These are phyloP conservation scores for Curvularia lunata DNA, from an alignment of 2,329 filamentous ascomycete genomes.

Conservation along the genomic window DNA sequence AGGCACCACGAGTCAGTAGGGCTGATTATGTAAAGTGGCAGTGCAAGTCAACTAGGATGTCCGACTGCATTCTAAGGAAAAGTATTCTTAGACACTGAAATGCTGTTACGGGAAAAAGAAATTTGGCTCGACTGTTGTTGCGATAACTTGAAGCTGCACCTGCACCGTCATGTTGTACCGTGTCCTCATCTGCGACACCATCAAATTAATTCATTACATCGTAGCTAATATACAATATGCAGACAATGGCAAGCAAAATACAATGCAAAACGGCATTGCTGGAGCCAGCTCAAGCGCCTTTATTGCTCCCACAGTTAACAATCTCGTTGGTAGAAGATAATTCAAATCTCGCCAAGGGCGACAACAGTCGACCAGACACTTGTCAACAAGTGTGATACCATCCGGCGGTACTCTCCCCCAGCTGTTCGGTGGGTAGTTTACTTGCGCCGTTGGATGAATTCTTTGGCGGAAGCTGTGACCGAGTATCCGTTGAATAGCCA, in stretches of 20 bases:
- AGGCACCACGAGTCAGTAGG: slow-evolving; percentile 16
- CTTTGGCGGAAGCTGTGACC: slow-evolving; percentile 46
- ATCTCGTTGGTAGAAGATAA: background rate
- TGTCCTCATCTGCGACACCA: background rate
- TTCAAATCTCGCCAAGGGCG: background rate
- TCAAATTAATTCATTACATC: slow-evolving; percentile 1
- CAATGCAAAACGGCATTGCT: background rate
- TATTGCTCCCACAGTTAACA: background rate
- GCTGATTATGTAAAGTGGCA: slow-evolving; percentile 37
- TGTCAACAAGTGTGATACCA: slow-evolving; percentile 23
- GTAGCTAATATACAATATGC: slow-evolving; percentile 8
- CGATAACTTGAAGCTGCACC: background rate
- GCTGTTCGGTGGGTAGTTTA: slow-evolving; percentile 11
- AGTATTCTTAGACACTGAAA: background rate
- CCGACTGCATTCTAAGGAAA: background rate
- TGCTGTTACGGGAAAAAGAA: background rate
- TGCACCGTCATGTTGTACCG: background rate
- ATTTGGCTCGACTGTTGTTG: background rate
- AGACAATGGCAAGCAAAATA: background rate
- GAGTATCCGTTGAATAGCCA: slow-evolving; percentile 50
- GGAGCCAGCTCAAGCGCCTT: background rate
- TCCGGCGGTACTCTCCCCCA: slow-evolving; percentile 25
- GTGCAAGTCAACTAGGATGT: slow-evolving; percentile 21
- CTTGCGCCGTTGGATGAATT: slow-evolving; percentile 36
- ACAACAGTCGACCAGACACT: slow-evolving; percentile 30